A percentile compares a stretch with the other conserved stretches of the same genome.
These are phyloP conservation scores for Trametes pubescens DNA, from an alignment of 1,284 basidiomycete species.

Conservation along the genomic window DNA sequence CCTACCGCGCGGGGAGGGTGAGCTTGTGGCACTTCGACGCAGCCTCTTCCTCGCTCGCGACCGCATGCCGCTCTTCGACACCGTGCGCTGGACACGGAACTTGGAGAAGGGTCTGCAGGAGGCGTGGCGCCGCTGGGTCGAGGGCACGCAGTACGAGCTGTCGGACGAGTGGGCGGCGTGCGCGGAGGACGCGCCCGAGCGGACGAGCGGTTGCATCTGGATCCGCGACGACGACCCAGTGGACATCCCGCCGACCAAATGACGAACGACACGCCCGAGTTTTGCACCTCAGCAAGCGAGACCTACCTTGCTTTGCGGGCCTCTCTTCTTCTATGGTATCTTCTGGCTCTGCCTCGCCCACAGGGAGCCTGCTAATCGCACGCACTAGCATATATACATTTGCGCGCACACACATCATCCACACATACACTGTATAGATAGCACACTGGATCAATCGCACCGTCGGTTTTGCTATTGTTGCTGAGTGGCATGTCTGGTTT, in stretches of 20 bases:
- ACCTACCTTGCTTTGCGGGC: background rate
- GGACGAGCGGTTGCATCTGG: constrained; percentile 50
- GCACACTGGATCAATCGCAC: constrained; percentile 9
- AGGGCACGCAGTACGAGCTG: constrained; percentile 55
- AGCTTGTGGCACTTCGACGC: constrained; percentile 53
- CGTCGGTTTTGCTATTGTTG: background rate
- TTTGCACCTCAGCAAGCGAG: background rate
- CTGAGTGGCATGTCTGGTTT: background rate
- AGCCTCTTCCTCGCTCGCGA: constrained; percentile 59
- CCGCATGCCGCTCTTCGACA: constrained; percentile 62
- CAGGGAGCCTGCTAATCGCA: background rate
- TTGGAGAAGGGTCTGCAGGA: constrained; percentile 59
- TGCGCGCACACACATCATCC: background rate
- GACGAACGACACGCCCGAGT: constrained; percentile 4
- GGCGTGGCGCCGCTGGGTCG: constrained; percentile 66
- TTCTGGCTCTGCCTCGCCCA: constrained; percentile 3
- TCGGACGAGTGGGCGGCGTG: constrained; percentile 48
- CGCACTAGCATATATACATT: constrained; percentile 17
- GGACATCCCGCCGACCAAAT: constrained; percentile 26
- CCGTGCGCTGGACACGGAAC: constrained; percentile 59
- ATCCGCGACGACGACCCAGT: constrained; percentile 49
- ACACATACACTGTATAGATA: constrained; percentile 27
- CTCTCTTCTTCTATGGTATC: background rate
- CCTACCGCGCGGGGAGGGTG: constrained; percentile 42
- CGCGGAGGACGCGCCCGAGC: constrained; percentile 39